A percentile compares a stretch with the other conserved stretches of the same genome.
Evolutionary conservation across 164 flowering plant genomes (phyloP).

Genomic region (Stephania cephalantha): DNA sequence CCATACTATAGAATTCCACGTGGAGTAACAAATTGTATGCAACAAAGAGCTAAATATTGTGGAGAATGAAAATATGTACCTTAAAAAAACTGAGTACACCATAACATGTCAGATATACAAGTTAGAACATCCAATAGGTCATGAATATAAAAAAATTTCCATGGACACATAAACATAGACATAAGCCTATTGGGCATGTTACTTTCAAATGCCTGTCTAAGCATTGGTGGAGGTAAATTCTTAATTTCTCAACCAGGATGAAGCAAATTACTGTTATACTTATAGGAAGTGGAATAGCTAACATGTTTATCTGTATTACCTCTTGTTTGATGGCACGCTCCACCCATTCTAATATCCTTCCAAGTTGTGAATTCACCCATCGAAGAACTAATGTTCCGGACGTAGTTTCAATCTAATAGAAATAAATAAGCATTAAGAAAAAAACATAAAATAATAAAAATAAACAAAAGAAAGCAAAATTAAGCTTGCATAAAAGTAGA

Average conservation of each 20-base stretch:
- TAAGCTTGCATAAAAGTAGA: not conserved
- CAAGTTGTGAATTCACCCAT: constrained; percentile 94
- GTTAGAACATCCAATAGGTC: not conserved
- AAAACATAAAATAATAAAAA: not conserved
- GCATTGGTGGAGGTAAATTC: not conserved
- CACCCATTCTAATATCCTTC: constrained; percentile 79
- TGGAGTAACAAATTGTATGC: not conserved
- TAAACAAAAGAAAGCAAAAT: not conserved
- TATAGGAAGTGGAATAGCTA: not conserved
- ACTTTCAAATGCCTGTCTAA: too few species aligned
- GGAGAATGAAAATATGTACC: not conserved
- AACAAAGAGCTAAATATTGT: not conserved
- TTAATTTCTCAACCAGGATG: not conserved
- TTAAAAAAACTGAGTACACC: not conserved
- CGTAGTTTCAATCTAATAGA: constrained; percentile 61
- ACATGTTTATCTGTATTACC: constrained; percentile 33
- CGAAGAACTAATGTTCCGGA: constrained; percentile 94
- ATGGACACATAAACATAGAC: too few species aligned
- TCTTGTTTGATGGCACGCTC: constrained; percentile 87
- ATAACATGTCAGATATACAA: not conserved
- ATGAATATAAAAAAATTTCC: not conserved
- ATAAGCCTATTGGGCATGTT: too few species aligned
- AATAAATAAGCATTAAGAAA: not conserved
- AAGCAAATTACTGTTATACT: not conserved
- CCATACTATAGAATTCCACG: not conserved